Evolutionary conservation across 805 yeast species (phyloP).

Genomic region (Pichia nakasei): DNA sequence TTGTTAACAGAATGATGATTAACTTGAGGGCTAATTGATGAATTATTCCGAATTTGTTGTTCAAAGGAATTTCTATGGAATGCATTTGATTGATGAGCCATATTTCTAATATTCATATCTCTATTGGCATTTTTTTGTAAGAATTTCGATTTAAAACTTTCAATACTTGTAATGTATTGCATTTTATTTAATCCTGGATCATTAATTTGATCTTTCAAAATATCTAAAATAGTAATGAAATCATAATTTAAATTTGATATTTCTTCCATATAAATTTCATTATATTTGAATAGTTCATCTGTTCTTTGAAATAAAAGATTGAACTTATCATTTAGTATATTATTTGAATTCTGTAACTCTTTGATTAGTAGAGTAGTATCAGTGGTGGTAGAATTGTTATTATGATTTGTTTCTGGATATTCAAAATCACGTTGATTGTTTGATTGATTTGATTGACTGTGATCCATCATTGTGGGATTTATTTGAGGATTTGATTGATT

Average conservation of each 20-base stretch:
- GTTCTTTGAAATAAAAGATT: slow-evolving; percentile 14
- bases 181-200: slow-evolving; percentile 6
- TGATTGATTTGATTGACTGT: slow-evolving; percentile 2
- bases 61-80: not conserved
- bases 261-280: slow-evolving; percentile 41
- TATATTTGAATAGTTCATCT: slow-evolving; percentile 33
- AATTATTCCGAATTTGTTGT: not conserved
- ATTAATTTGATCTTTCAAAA: slow-evolving; percentile 18
- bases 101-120: slow-evolving; percentile 23
- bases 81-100: slow-evolving; percentile 11
- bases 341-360: slow-evolving; percentile 2
- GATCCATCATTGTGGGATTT: not conserved
- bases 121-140: slow-evolving; percentile 26
- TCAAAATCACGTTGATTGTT: not conserved
- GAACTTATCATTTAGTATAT: not conserved
- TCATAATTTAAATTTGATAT: slow-evolving; percentile 43
- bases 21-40: not conserved
- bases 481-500: not conserved
- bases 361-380: not conserved
- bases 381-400: not conserved
- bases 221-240: slow-evolving; percentile 42
- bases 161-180: slow-evolving; percentile 16
- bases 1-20: not conserved
- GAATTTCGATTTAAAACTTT: slow-evolving; percentile 20
- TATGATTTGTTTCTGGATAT: not conserved